Percentiles rank a stretch among this genome's conserved stretches.
phyloP scores from a whole-genome alignment of 495 filamentous ascomycete genomes.

The Penicillium pulvis region DNA sequence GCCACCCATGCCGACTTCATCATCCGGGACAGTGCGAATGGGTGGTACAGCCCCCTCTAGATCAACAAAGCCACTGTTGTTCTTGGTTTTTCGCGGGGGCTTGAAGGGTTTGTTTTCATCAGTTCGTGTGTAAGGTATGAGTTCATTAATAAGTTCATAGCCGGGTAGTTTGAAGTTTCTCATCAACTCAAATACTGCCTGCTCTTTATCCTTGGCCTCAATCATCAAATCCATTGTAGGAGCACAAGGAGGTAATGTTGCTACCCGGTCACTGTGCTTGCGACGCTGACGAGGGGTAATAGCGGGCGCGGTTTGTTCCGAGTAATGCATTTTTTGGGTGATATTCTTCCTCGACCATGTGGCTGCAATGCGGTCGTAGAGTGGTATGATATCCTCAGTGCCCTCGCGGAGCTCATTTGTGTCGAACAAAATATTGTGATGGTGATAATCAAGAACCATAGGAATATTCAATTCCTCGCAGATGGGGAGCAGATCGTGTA shows the following conservation, averaged over 20 bases:
- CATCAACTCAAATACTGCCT: constrained; percentile 95
- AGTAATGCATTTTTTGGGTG: constrained; percentile 96
- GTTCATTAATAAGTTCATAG: constrained; percentile 71
- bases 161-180: constrained; percentile 80
- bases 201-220: constrained; percentile 98
- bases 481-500: constrained; percentile 87
- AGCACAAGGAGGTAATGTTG: constrained; percentile 77
- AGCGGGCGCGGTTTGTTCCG: constrained; percentile 72
- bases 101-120: constrained; percentile 74
- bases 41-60: constrained; percentile 50
- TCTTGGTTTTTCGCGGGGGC: constrained; percentile 52
- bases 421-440: constrained; percentile 94
- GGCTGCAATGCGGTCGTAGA: constrained; percentile 72
- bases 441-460: constrained; percentile 89
- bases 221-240: constrained; percentile 94
- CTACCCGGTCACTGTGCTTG: constrained; percentile 80
- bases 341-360: constrained; percentile 89
- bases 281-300: constrained; percentile 75
- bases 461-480: constrained; percentile 95
- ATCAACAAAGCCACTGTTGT: constrained; percentile 52
- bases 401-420: constrained; percentile 72
- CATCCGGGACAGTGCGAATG: constrained; percentile 53
- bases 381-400: constrained; percentile 73
- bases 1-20: constrained; percentile 87
- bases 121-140: constrained; percentile 72